A percentile compares a stretch with the other conserved stretches of the same genome.
Evolutionary conservation across 192 early-diverging fungal species (phyloP).

Genomic region (Rhizoclosmatium globosum): DNA sequence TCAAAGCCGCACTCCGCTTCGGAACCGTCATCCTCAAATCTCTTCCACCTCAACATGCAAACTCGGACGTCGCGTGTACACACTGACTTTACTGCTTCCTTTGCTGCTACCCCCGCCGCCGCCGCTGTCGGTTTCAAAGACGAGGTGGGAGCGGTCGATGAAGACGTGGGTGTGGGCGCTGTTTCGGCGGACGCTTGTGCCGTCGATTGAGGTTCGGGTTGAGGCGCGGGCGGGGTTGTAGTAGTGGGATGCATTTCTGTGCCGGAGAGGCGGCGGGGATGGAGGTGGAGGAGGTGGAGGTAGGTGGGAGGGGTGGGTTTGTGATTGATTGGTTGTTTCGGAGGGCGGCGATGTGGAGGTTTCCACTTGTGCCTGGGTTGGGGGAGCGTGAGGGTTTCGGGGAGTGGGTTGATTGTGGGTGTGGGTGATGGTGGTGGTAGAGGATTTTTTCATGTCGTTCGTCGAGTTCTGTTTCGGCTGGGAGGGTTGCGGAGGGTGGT

Average conservation of each 20-base stretch:
- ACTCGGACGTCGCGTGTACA: slow-evolving; percentile 17
- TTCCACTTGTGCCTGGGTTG: background rate
- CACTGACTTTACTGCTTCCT: slow-evolving; percentile 16
- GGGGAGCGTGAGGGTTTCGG: background rate
- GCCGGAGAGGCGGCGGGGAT: background rate
- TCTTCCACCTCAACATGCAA: slow-evolving; percentile 36
- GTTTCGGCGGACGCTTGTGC: background rate
- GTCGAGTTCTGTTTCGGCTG: background rate
- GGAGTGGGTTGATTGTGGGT: background rate
- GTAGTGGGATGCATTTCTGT: background rate
- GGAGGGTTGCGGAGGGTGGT: background rate
- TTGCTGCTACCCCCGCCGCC: background rate
- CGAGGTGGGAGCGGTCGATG: slow-evolving; percentile 13
- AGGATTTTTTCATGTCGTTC: background rate
- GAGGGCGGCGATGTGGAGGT: background rate
- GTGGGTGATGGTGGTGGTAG: too few species aligned
- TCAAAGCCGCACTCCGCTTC: slow-evolving; percentile 22
- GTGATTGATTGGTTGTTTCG: background rate
- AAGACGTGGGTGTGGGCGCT: slow-evolving; percentile 12
- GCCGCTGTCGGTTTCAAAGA: background rate
- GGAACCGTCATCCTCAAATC: slow-evolving; percentile 20
- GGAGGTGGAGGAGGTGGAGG: background rate
- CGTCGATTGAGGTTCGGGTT: background rate
- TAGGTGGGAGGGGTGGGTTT: background rate
- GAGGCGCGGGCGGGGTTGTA: slow-evolving; percentile 7